Conservation (phyloP, 2,329 filamentous ascomycete species). For the Trichoderma harzianum region DNA sequence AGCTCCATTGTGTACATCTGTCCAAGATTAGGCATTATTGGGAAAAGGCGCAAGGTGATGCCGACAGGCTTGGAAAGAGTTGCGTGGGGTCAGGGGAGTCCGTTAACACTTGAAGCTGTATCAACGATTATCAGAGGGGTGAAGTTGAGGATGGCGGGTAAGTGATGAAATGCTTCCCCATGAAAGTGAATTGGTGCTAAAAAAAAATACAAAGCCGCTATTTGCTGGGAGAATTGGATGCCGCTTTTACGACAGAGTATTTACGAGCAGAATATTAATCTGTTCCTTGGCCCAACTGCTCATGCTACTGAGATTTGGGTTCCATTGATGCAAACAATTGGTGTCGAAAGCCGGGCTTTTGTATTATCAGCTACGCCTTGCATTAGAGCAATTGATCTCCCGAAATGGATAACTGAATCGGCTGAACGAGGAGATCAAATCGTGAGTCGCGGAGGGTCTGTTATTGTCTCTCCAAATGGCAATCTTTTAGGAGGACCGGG, state of each 20-base stretch:
- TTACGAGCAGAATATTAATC: background rate
- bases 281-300: background rate
- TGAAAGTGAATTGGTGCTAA: background rate
- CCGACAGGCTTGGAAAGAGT: background rate
- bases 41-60: background rate
- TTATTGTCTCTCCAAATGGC: background rate
- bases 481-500: background rate
- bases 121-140: background rate
- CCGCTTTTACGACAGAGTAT: background rate
- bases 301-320: conserved; percentile 6
- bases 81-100: background rate
- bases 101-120: background rate
- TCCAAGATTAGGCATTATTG: background rate
- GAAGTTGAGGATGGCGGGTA: background rate
- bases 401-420: background rate
- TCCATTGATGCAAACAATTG: conserved; percentile 3
- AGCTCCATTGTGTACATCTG: background rate
- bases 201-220: background rate
- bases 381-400: background rate
- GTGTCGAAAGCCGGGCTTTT: background rate
- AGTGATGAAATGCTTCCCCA: background rate
- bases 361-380: background rate
- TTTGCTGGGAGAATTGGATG: conserved; percentile 7
- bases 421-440: background rate
- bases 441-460: background rate